Evolutionary conservation across 2,329 filamentous ascomycete species (phyloP).

Genomic region (Trichocomaceae sp.): DNA sequence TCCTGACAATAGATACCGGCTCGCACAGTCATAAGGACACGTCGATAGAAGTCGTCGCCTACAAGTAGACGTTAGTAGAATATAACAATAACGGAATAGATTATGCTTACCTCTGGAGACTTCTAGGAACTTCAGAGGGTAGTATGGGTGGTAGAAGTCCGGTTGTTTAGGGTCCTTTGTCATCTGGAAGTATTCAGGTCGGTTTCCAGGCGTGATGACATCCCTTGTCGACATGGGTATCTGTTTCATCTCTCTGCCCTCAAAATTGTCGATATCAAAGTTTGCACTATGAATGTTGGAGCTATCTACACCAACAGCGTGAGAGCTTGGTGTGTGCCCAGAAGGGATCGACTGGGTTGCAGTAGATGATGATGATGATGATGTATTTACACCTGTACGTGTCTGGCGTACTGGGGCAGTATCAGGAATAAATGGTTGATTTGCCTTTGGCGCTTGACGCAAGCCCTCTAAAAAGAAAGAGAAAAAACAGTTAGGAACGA

Average conservation of each 20-base stretch:
- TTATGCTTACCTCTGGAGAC: conserved; percentile 29
- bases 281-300: conserved; percentile 26
- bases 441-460: conserved; percentile 34
- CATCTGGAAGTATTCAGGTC: conserved; percentile 30
- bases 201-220: conserved; percentile 39
- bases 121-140: conserved; percentile 30
- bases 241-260: conserved; percentile 31
- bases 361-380: no score
- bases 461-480: conserved; percentile 28
- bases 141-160: conserved; percentile 36
- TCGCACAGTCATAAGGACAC: conserved; percentile 75
- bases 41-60: conserved; percentile 69
- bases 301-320: conserved; percentile 18
- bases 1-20: conserved; percentile 73
- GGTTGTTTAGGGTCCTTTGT: conserved; percentile 26
- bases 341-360: background rate
- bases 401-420: conserved; percentile 28
- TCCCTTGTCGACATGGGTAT: conserved; percentile 36
- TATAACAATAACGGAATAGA: background rate
- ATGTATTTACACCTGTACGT: conserved; percentile 24
- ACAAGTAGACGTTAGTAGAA: conserved; percentile 13
- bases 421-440: conserved; percentile 36
- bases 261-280: conserved; percentile 29
- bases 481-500: no score
- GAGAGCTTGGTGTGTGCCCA: conserved; percentile 6